Evolutionary conservation across 176 grass and related monocot genomes (phyloP).

Genomic region (Carex myosuroides): DNA sequence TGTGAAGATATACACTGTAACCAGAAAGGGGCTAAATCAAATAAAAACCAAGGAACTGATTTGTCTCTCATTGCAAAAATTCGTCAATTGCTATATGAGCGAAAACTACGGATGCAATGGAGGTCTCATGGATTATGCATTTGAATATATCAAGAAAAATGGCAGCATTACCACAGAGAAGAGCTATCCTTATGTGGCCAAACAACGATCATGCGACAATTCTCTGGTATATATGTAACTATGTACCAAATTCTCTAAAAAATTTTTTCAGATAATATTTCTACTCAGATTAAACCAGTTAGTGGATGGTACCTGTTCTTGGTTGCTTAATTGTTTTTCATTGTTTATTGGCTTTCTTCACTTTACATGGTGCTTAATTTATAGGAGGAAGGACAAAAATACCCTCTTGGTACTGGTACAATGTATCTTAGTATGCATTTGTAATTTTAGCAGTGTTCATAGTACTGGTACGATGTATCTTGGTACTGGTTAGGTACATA

Average conservation of each 20-base stretch:
- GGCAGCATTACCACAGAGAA: constrained; percentile 60
- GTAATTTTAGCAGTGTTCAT: background rate
- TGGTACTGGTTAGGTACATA: background rate
- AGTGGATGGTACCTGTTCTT: background rate
- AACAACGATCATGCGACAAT: constrained; percentile 35
- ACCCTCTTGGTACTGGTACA: background rate
- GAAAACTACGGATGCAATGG: constrained; percentile 59
- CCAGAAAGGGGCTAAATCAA: constrained; percentile 55
- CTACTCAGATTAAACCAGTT: too few species aligned
- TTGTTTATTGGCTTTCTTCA: background rate
- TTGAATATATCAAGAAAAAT: constrained; percentile 51
- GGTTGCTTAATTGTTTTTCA: background rate
- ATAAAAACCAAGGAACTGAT: constrained; percentile 53
- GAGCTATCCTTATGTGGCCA: constrained; percentile 45
- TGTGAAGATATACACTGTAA: constrained; percentile 69
- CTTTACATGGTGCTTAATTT: background rate
- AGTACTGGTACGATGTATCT: too few species aligned
- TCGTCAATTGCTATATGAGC: constrained; percentile 46
- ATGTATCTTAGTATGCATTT: background rate
- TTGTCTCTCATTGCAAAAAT: constrained; percentile 72
- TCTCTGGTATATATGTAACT: constrained; percentile 26
- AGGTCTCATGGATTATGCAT: constrained; percentile 66
- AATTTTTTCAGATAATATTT: background rate
- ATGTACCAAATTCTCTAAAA: too few species aligned
- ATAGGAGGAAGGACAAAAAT: too few species aligned